A percentile compares a stretch with the other conserved stretches of the same genome.
phyloP scores from a whole-genome alignment of 192 early-diverging fungal species.

The Nowakowskiella sp. region DNA sequence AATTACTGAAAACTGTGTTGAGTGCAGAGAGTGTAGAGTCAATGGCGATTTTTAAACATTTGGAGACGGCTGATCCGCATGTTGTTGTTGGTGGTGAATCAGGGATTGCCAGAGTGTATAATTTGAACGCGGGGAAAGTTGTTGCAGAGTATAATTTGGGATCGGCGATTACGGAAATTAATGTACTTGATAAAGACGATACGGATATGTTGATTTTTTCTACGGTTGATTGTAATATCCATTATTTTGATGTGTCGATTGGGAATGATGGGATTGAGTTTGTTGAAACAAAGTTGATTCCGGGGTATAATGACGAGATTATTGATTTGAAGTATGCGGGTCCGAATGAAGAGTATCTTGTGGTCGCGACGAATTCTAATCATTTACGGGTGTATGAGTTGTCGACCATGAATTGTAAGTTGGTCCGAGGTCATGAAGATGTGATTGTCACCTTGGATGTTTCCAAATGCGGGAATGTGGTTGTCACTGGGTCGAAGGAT shows the following conservation, averaged over 20 bases:
- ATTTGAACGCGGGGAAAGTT: no score
- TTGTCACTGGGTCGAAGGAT: conserved; percentile 90
- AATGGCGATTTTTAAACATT: no score
- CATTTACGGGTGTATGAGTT: conserved; percentile 77
- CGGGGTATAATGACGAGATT: conserved; percentile 95
- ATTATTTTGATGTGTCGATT: no score
- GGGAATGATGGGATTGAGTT: conserved; percentile 26
- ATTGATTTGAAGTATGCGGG: conserved; percentile 80
- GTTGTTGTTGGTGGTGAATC: no score
- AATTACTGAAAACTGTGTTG: conserved; percentile 62
- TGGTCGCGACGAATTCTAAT: conserved; percentile 89
- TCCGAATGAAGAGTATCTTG: conserved; percentile 59
- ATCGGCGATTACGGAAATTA: no score
- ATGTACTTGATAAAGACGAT: no score
- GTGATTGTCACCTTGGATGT: conserved; percentile 75
- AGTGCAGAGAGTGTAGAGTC: neutral
- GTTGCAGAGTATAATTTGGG: no score
- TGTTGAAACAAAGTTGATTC: conserved; percentile 65
- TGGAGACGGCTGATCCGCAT: no score
- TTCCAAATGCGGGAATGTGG: conserved; percentile 56
- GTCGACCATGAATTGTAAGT: conserved; percentile 66
- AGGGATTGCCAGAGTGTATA: no score
- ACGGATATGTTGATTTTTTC: no score
- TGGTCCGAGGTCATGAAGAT: conserved; percentile 83
- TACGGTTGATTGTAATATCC: no score